These are phyloP conservation scores for Apostasia ramifera DNA, from an alignment of 106 monocot species.

Conservation along the genomic window DNA sequence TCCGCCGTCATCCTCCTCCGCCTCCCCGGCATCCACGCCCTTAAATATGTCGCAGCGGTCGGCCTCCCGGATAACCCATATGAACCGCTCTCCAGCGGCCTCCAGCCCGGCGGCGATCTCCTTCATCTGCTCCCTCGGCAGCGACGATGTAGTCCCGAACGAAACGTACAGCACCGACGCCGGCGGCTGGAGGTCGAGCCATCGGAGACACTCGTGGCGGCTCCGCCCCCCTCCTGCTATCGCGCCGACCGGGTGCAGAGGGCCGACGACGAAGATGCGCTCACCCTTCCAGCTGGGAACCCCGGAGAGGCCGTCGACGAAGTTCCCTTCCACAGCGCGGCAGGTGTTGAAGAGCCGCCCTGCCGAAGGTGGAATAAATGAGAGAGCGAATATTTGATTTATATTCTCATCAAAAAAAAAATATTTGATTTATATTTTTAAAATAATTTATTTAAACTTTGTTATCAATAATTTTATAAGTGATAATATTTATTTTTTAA, in stretches of 20 bases:
- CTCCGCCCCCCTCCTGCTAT: background rate
- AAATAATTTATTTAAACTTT: too few species aligned
- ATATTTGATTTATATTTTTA: too few species aligned
- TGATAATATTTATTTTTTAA: too few species aligned
- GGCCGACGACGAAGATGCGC: background rate
- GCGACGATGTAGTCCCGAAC: conserved; percentile 5
- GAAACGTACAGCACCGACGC: conserved; percentile 11
- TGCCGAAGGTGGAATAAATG: too few species aligned
- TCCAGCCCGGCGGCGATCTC: background rate
- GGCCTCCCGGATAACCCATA: conserved; percentile 11
- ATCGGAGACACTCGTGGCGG: conserved; percentile 6
- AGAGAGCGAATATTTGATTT: too few species aligned
- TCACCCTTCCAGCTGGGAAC: background rate
- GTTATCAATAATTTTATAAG: too few species aligned
- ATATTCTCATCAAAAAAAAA: too few species aligned
- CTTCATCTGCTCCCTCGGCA: background rate
- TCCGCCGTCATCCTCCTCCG: background rate
- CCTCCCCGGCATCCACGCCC: background rate
- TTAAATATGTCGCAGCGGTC: conserved; percentile 4
- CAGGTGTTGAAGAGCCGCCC: background rate
- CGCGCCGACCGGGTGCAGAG: conserved; percentile 1
- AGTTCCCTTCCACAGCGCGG: background rate
- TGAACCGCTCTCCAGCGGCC: conserved; percentile 4
- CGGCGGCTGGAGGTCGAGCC: conserved; percentile 17
- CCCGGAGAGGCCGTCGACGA: background rate